phyloP scores from a whole-genome alignment of 2,329 filamentous ascomycete genomes.

The Fusarium fujikuroi region DNA sequence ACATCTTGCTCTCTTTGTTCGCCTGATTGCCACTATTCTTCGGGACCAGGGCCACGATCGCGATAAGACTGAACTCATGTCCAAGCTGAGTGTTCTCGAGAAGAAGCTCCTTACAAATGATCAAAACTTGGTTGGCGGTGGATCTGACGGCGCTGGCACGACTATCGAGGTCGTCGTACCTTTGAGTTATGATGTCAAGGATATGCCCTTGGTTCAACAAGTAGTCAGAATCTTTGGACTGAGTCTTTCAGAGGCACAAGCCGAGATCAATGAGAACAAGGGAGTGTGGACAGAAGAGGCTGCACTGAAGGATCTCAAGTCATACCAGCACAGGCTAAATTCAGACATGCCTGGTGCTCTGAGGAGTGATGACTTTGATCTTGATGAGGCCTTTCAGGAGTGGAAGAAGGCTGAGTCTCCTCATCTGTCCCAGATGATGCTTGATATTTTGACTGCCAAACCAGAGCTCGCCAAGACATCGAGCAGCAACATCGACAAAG shows the following conservation, averaged over 20 bases:
- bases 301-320: constrained; percentile 89
- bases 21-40: constrained; percentile 82
- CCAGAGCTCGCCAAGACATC: constrained; percentile 86
- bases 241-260: constrained; percentile 81
- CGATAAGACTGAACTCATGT: constrained; percentile 85
- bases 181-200: constrained; percentile 90
- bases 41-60: constrained; percentile 86
- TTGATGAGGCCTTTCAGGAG: constrained; percentile 85
- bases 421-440: constrained; percentile 91
- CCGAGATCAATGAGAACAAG: constrained; percentile 85
- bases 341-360: constrained; percentile 82
- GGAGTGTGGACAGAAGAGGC: constrained; percentile 90
- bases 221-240: constrained; percentile 89
- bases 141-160: constrained; percentile 49
- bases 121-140: constrained; percentile 73
- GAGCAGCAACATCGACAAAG: constrained; percentile 66
- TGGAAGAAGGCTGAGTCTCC: constrained; percentile 93
- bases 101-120: constrained; percentile 95
- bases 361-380: constrained; percentile 86
- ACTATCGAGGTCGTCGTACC: constrained; percentile 86
- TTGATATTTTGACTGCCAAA: constrained; percentile 86
- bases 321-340: constrained; percentile 89
- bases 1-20: constrained; percentile 93
- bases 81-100: constrained; percentile 82
- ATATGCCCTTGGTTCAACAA: constrained; percentile 92